phyloP scores from a whole-genome alignment of 73 alveolate genomes.

The Loxodes magnus region DNA sequence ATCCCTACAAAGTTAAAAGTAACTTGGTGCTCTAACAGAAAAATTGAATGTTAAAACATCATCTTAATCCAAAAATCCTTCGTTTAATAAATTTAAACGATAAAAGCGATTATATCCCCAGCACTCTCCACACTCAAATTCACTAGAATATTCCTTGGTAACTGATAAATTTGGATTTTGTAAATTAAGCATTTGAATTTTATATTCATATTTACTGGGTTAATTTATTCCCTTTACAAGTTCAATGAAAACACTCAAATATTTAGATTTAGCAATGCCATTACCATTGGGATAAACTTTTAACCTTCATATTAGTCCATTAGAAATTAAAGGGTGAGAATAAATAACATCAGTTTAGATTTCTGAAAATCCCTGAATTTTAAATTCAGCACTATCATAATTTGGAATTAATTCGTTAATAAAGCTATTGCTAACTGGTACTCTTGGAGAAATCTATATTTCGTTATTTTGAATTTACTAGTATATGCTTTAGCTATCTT shows the following conservation, averaged over 20 bases:
- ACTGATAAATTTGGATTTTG: slow-evolving; percentile 39
- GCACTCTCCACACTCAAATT: slow-evolving; percentile 93
- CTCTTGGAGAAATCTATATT: slow-evolving; percentile 36
- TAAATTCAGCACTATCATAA: slow-evolving; percentile 63
- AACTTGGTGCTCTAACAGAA: slow-evolving; percentile 8
- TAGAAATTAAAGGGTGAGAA: slow-evolving; percentile 59
- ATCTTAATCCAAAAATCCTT: slow-evolving; percentile 67
- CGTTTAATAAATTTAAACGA: slow-evolving; percentile 60
- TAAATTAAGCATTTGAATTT: slow-evolving; percentile 78
- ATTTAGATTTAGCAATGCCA: slow-evolving; percentile 72
- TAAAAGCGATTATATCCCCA: slow-evolving; percentile 95
- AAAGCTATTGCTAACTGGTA: slow-evolving; percentile 25
- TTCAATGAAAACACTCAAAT: slow-evolving; percentile 78
- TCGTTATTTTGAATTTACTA: too few relatives aligned
- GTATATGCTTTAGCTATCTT: too few relatives aligned
- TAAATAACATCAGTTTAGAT: slow-evolving; percentile 62
- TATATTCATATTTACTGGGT: slow-evolving; percentile 75
- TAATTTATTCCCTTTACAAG: slow-evolving; percentile 64
- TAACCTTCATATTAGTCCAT: slow-evolving; percentile 85
- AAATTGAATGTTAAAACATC: slow-evolving; percentile 20
- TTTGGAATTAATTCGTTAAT: slow-evolving; percentile 76
- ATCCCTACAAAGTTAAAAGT: background rate
- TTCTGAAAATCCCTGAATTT: slow-evolving; percentile 51
- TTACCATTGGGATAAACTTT: slow-evolving; percentile 91
- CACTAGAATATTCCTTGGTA: slow-evolving; percentile 77